These are phyloP conservation scores for Pseudofabraea citricarpa DNA, from an alignment of 2,329 filamentous ascomycete species.

Conservation along the genomic window DNA sequence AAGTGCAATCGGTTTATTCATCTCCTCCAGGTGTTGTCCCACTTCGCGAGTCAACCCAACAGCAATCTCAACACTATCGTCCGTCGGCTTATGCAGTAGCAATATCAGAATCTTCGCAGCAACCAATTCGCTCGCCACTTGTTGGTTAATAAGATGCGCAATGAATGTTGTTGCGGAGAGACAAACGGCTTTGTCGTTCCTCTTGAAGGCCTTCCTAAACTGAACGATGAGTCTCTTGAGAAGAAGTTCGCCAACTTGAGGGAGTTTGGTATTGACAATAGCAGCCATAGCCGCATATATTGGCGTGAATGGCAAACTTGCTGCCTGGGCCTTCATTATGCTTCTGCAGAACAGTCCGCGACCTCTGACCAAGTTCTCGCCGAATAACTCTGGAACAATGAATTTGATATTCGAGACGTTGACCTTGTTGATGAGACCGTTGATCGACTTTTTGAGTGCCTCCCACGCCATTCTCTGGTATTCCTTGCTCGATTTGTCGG, in stretches of 20 bases:
- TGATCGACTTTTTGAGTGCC: constrained; percentile 96
- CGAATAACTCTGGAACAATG: constrained; percentile 93
- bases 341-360: constrained; percentile 90
- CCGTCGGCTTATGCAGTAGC: constrained; percentile 91
- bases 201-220: constrained; percentile 91
- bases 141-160: constrained; percentile 91
- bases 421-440: constrained; percentile 98
- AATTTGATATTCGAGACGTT: constrained; percentile 97
- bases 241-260: constrained; percentile 87
- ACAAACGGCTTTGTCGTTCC: constrained; percentile 96
- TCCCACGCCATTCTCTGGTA: constrained; percentile 99
- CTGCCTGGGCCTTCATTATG: constrained; percentile 97
- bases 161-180: constrained; percentile 90
- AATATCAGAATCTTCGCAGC: constrained; percentile 88
- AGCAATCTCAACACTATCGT: constrained; percentile 96
- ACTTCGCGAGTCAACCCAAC: constrained; percentile 91
- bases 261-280: constrained; percentile 96
- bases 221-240: constrained; percentile 82
- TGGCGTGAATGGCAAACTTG: constrained; percentile 90
- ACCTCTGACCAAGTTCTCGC: constrained; percentile 88
- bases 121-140: constrained; percentile 90
- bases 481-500: constrained; percentile 92
- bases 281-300: constrained; percentile 95
- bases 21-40: constrained; percentile 90
- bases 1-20: constrained; percentile 82